Evolutionary conservation across 495 filamentous ascomycete species (phyloP), one percentile per base, ranked within the genome.

Genomic region (Lineolata rhizophorae): DNA sequence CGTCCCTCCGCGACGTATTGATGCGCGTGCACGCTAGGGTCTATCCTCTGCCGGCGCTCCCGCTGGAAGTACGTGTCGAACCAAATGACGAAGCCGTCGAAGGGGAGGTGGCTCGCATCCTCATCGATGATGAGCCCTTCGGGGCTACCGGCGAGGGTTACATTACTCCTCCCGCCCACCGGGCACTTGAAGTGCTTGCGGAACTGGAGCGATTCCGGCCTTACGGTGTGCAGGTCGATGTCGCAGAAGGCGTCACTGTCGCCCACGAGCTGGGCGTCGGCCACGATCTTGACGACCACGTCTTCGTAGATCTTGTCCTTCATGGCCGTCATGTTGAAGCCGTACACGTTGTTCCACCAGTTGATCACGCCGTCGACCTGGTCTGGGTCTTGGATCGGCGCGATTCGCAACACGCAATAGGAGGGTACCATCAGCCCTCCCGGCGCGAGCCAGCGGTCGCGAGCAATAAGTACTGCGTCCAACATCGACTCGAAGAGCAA

Each of bases 401-500:
- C 83, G 37, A 87, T 65, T 33, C 68, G 77, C 37, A 94, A 72
- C 20, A 76, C 83, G 30, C 76, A 76, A 60, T 92, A 79, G 43
- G 82, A 80, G 6, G 84, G 84, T 45, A 84, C 80, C 65, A 94
- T 90, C 21, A 92, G 57, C 18, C 84, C 84, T 29, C 56, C 65
- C 5, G 72, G 68, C 16, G 51, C 66, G 14, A 94, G 70, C 54
- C 80, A 93, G 38, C 61, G 70, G 54, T 94, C 84, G 27, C 84
- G 62, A 15, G 84, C 84, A 38, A 76, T 82, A 30, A 94, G 58
- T 20, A 94, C 84, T 6, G 82, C 90, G 53, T 91, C 82, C 38
- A 94, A 65, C 84, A 94, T 94, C 42, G 71, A 73, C 61, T 94
- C 84, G 49, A 87, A 94, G 5, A 94, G 65, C 3, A 94, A 60